Evolutionary conservation across 768 basidiomycete species (phyloP).

Genomic region (Strobilomyces confusus): DNA sequence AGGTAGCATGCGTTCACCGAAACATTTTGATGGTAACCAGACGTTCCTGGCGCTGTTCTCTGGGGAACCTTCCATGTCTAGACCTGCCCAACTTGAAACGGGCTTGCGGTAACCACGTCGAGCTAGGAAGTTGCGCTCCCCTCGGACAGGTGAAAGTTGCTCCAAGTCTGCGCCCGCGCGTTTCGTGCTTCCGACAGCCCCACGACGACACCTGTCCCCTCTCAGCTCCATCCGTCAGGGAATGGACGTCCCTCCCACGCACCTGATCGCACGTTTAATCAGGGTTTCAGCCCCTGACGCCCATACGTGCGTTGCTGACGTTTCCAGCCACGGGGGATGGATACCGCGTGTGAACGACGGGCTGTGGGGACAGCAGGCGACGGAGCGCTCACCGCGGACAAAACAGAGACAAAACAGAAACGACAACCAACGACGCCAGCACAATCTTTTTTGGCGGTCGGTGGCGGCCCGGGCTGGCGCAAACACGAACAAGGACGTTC

Average conservation of each 20-base stretch:
- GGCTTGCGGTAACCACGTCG: not conserved
- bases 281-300: too few species aligned
- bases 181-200: constrained; percentile 3
- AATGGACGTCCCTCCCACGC: not conserved
- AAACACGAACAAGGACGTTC: too few species aligned
- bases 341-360: too few species aligned
- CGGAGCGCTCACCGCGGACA: too few species aligned
- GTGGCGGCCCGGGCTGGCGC: too few species aligned
- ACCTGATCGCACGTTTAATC: not conserved
- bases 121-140: not conserved
- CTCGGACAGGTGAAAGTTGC: too few species aligned
- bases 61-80: not conserved
- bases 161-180: not conserved
- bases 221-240: not conserved
- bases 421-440: too few species aligned
- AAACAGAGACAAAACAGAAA: too few species aligned
- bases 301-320: too few species aligned
- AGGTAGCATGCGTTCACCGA: not conserved
- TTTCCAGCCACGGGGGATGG: too few species aligned
- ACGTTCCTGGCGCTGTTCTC: not conserved
- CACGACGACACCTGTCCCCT: not conserved
- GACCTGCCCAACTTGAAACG: not conserved
- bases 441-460: too few species aligned
- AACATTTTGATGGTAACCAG: not conserved
- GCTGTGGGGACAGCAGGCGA: too few species aligned